These are phyloP conservation scores for Chionographis japonica DNA, from an alignment of 106 monocot genomes.

Conservation along the genomic window DNA sequence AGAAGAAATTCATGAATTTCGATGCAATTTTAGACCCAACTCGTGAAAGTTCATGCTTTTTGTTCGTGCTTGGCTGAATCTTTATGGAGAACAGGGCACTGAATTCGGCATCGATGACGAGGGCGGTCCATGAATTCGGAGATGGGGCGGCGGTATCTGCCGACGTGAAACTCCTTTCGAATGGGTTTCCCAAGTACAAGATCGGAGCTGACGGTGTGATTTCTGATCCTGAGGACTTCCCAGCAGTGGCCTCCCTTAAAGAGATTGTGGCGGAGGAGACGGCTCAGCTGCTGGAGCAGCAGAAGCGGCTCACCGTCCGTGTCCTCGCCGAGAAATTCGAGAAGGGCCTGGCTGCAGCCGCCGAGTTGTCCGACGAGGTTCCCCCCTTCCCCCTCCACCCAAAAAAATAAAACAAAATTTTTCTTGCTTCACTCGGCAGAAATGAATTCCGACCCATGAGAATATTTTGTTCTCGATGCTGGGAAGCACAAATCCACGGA, in stretches of 20 bases:
- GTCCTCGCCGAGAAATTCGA: slow-evolving; percentile 89
- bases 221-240: slow-evolving; percentile 46
- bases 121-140: slow-evolving; percentile 30
- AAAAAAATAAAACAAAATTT: too few species aligned
- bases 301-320: slow-evolving; percentile 80
- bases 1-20: too few species aligned
- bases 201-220: slow-evolving; percentile 58
- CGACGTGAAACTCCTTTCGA: slow-evolving; percentile 61
- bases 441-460: too few species aligned
- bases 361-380: slow-evolving; percentile 72
- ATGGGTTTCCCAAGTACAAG: slow-evolving; percentile 63
- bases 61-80: too few species aligned
- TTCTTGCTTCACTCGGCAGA: too few species aligned
- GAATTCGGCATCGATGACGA: slow-evolving; percentile 45
- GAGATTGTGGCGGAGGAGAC: slow-evolving; percentile 88
- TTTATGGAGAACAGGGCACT: too few species aligned
- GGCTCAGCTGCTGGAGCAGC: slow-evolving; percentile 71
- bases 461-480: too few species aligned
- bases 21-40: too few species aligned
- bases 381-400: too few species aligned
- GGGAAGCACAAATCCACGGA: too few species aligned
- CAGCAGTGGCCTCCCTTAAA: slow-evolving; percentile 45
- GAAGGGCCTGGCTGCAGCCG: slow-evolving; percentile 58
- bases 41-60: too few species aligned
- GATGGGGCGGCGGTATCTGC: slow-evolving; percentile 47